Conservation (phyloP, 345 rosid genomes). For the Syzygium oleosum region DNA sequence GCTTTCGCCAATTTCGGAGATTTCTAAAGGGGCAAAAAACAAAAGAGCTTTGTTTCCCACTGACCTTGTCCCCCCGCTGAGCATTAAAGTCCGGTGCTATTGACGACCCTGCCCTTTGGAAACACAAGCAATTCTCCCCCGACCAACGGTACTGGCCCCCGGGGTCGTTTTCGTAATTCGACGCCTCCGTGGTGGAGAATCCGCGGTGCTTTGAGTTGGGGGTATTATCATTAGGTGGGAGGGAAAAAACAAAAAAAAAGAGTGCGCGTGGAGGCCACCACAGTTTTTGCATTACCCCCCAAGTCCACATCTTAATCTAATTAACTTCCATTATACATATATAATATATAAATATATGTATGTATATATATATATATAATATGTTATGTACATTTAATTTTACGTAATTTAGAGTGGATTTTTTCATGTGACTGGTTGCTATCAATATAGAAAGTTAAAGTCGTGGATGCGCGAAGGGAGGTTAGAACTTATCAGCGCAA, state of each 20-base stretch:
- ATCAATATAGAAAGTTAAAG: background rate
- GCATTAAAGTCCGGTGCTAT: background rate
- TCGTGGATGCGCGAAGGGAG: fast-evolving
- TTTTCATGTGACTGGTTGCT: background rate
- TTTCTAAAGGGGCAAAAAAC: background rate
- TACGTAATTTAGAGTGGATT: background rate
- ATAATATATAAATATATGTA: background rate
- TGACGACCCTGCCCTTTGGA: background rate
- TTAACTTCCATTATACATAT: background rate
- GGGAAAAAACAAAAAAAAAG: background rate
- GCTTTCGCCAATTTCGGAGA: background rate
- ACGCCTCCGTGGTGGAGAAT: background rate
- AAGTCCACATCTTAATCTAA: background rate
- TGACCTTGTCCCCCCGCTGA: background rate
- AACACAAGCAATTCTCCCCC: background rate
- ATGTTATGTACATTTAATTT: background rate
- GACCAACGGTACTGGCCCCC: fast-evolving
- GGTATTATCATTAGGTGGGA: background rate
- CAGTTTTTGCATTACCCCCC: background rate
- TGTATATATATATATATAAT: background rate
- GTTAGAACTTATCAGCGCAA: fast-evolving
- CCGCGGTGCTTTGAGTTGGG: background rate
- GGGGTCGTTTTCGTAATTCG: background rate
- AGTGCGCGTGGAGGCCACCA: background rate
- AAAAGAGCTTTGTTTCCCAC: background rate